Percentiles rank a stretch among this genome's conserved stretches.
Conservation (phyloP, 805 yeast species). For the Blastobotrys attinorum region DNA sequence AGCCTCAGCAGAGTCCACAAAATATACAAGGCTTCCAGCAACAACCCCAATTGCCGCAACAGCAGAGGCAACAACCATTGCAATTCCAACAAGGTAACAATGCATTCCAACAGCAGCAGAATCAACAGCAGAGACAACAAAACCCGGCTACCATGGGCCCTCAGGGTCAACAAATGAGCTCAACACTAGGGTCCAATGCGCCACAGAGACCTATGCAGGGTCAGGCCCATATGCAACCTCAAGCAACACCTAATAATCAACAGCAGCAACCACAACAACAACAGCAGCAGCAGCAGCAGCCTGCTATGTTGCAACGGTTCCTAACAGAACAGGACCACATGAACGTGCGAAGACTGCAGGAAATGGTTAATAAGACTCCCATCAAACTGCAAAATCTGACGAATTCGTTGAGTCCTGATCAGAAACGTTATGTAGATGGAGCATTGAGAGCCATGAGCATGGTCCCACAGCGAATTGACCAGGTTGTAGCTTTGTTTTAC, state of each 20-base stretch:
- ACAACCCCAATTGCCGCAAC: slow-evolving; percentile 4
- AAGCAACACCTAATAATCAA: background rate
- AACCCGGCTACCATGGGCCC: background rate
- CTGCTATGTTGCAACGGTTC: slow-evolving; percentile 22
- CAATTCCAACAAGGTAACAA: background rate
- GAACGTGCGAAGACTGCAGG: slow-evolving; percentile 50
- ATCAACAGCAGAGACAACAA: slow-evolving; percentile 9
- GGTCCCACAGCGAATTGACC: slow-evolving; percentile 61
- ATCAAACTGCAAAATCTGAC: slow-evolving; percentile 59
- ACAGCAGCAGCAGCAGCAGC: slow-evolving; percentile 18
- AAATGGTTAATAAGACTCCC: slow-evolving; percentile 61
- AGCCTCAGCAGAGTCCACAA: slow-evolving; percentile 1
- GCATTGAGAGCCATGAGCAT: slow-evolving; percentile 41
- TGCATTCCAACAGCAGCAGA: slow-evolving; percentile 6
- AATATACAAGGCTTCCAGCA: slow-evolving; percentile 1
- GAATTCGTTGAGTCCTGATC: slow-evolving; percentile 49
- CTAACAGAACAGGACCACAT: slow-evolving; percentile 36
- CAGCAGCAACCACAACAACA: slow-evolving; percentile 1
- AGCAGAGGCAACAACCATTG: slow-evolving; percentile 3
- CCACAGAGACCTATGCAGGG: background rate
- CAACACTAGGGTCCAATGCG: too few species aligned
- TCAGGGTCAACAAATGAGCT: background rate
- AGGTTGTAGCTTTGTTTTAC: slow-evolving; percentile 69
- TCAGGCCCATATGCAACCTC: background rate
- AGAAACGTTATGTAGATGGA: slow-evolving; percentile 49